Conservation (phyloP, 2,329 filamentous ascomycete species). For the Dothiorella sarmentorum region DNA sequence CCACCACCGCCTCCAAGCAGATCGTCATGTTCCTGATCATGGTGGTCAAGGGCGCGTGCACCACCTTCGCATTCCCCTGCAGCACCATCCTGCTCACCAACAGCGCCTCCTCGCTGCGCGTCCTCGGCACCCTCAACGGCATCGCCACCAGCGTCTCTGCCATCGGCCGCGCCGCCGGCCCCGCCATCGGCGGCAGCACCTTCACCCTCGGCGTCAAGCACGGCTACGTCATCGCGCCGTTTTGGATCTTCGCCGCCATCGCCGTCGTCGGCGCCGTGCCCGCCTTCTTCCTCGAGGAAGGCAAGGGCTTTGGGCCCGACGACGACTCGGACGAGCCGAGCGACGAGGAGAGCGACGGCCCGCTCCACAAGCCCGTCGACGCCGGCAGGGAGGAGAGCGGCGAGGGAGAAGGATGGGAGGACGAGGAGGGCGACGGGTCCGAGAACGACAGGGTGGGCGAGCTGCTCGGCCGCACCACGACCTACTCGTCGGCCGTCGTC, state of each 20-base stretch:
- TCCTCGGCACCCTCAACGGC: conserved; percentile 87
- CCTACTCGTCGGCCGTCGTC: conserved; percentile 28
- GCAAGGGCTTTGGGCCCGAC: conserved; percentile 60
- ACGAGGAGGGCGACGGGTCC: not conserved
- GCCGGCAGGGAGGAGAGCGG: conserved; percentile 19
- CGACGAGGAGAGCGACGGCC: conserved; percentile 28
- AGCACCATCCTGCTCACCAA: conserved; percentile 89
- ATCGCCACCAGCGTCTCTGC: conserved; percentile 81
- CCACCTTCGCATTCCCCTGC: conserved; percentile 85
- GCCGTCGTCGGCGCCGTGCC: conserved; percentile 66
- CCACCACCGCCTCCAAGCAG: conserved; percentile 51
- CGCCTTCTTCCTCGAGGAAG: conserved; percentile 70
- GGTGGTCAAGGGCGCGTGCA: conserved; percentile 68
- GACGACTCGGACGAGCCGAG: conserved; percentile 35
- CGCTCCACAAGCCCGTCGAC: not conserved
- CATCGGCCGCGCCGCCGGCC: conserved; percentile 74
- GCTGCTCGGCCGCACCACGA: conserved; percentile 32
- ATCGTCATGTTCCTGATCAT: conserved; percentile 63
- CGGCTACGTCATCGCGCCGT: conserved; percentile 75
- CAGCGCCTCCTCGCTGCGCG: conserved; percentile 67
- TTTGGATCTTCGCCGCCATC: conserved; percentile 70
- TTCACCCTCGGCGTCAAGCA: conserved; percentile 74
- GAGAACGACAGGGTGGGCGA: conserved; percentile 14
- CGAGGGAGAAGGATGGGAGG: conserved; percentile 12
- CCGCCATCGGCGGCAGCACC: conserved; percentile 66